Base-by-base conservation (phyloP, 352 stramenopile species). In the Globisporangium splendens region DNA sequence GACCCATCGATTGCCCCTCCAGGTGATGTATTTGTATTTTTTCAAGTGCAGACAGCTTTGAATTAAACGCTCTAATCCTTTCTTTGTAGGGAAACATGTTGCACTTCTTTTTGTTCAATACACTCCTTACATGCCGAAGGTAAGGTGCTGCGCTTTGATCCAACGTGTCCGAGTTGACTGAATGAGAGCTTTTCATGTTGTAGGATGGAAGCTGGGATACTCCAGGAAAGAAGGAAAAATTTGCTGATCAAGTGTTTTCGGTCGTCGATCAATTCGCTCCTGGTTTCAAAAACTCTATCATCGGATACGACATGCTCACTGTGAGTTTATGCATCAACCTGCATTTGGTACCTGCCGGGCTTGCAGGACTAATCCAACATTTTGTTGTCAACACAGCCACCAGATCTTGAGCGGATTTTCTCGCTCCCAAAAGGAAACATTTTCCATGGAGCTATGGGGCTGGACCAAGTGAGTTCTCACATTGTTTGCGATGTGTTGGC, bases 71-170 rank as follows among this genome's bases (percentile, higher is more conserved):
- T 8, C 7, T 35, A 35, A 35, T 41, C 22, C 18, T 20, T 48
- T 56, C 17, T 20, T 14, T n/a, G n/a, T n/a, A 86, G 89, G 88
- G 17, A 89, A 97, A 33, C 89, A 97, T 43, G 78, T 97, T n/a
- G 88, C 84, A 41, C 62, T 96, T 11, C 69, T 97, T 2, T 97
- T 97, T 59, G 83, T 96, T 12, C 89, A 97, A 69, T 97, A 96
- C 62, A 95, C 90, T 4, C 89, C 89, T 1, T 97, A 96, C 42
- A 59, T 84, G 35, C 85, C 84, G 42, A 89, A 91, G 68, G 84
- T 88, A 46, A 5, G 13, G 2, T 8, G 28, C 2, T 35, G 28
- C 28, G 28, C 28, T 35, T 8, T 35, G 5, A 35, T 11, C 28
- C 10, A 35, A 8, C 28, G 2, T 6, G 8, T 35, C 28, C 8